Evolutionary conservation across 1,139 yeast species (phyloP).

Genomic region (Suhomyces coccinellae): DNA sequence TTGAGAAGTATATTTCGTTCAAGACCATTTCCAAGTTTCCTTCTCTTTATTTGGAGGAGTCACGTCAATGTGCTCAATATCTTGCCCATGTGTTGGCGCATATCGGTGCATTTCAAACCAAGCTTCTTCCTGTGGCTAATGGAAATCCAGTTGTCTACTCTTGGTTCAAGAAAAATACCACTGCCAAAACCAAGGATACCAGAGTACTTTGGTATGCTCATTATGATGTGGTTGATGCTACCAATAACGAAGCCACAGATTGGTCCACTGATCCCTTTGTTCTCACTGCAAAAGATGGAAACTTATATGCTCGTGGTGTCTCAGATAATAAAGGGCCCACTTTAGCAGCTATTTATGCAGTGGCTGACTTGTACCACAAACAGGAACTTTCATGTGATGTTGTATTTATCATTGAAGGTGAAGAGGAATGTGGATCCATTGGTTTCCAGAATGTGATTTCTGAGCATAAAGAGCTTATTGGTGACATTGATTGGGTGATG

Average conservation of each 20-base stretch:
- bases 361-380: constrained; percentile 63
- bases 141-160: constrained; percentile 87
- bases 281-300: constrained; percentile 78
- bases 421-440: constrained; percentile 89
- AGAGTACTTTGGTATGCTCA: constrained; percentile 89
- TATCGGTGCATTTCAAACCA: constrained; percentile 71
- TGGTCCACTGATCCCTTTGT: constrained; percentile 84
- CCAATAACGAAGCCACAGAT: constrained; percentile 41
- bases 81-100: constrained; percentile 61
- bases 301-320: constrained; percentile 87
- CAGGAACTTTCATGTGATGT: constrained; percentile 67
- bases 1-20: constrained; percentile 63
- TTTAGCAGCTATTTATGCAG: constrained; percentile 86
- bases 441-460: constrained; percentile 74
- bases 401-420: constrained; percentile 87
- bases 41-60: constrained; percentile 66
- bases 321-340: constrained; percentile 95
- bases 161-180: constrained; percentile 52
- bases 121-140: constrained; percentile 67
- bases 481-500: constrained; percentile 82
- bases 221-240: constrained; percentile 82
- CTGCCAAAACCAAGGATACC: constrained; percentile 16
- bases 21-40: constrained; percentile 79
- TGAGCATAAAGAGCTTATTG: constrained; percentile 53
- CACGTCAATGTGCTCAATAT: constrained; percentile 83